A percentile compares a stretch with the other conserved stretches of the same genome.
Conservation (phyloP, 2,329 filamentous ascomycete species). For the Pyricularia pennisetigena region DNA sequence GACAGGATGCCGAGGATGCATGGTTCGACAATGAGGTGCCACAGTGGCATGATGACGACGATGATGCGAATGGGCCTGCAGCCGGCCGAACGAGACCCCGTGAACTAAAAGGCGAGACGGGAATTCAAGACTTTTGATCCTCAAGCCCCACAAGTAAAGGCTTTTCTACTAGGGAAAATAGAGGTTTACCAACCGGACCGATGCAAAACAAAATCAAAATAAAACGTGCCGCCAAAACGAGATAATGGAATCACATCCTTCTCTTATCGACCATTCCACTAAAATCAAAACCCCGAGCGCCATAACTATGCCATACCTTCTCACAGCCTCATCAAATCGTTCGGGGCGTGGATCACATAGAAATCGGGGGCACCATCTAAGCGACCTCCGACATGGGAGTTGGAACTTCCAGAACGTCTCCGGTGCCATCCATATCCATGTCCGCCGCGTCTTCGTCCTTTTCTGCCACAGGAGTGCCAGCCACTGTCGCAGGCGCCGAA, state of each 20-base stretch:
- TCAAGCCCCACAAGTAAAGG: background rate
- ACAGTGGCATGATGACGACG: conserved; percentile 41
- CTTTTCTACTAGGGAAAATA: background rate
- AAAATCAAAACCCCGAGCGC: background rate
- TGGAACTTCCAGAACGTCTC: background rate
- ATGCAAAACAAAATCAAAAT: background rate
- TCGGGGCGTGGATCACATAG: background rate
- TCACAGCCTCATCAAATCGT: background rate
- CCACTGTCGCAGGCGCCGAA: background rate
- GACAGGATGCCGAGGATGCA: conserved; percentile 55
- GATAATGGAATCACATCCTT: background rate
- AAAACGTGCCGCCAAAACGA: background rate
- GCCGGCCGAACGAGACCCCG: conserved; percentile 7
- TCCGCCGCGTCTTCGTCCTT: background rate
- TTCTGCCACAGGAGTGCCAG: background rate
- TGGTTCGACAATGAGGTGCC: conserved; percentile 78
- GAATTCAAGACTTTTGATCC: conserved; percentile 59
- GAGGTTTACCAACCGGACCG: background rate
- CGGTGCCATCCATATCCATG: background rate
- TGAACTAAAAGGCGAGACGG: conserved; percentile 49
- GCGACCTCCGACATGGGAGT: conserved; percentile 4
- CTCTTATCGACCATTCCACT: background rate
- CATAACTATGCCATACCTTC: background rate
- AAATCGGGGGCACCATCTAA: conserved; percentile 1
- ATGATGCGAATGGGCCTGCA: conserved; percentile 14